These are phyloP conservation scores for Ceratobasidium sp. DNA, from an alignment of 1,284 basidiomycete species.

Conservation along the genomic window DNA sequence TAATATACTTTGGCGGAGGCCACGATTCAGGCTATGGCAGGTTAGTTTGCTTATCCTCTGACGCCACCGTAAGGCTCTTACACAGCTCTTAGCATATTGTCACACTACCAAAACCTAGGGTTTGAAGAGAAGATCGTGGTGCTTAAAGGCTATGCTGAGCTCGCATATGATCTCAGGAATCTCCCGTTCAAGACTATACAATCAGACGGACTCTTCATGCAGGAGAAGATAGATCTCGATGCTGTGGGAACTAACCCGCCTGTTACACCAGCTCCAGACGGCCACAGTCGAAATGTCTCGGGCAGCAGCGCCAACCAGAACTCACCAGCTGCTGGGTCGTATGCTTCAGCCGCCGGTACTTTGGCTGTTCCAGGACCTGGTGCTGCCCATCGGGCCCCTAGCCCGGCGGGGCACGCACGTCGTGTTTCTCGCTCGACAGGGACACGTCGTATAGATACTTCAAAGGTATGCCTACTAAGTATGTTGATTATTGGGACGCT, in stretches of 20 bases:
- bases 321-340: background rate
- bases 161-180: conserved; percentile 37
- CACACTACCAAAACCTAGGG: conserved; percentile 35
- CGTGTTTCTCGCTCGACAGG: background rate
- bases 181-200: conserved; percentile 16
- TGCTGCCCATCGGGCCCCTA: conserved; percentile 4
- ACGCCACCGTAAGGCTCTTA: background rate
- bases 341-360: conserved; percentile 29
- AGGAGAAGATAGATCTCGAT: conserved; percentile 28
- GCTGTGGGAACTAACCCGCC: background rate
- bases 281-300: background rate
- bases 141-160: conserved; percentile 32
- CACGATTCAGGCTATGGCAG: conserved; percentile 39
- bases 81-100: background rate
- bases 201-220: conserved; percentile 30
- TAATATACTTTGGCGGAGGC: conserved; percentile 36
- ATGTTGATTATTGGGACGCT: background rate
- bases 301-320: background rate
- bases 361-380: background rate
- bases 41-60: background rate
- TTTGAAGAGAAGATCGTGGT: conserved; percentile 37
- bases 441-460: conserved; percentile 28
- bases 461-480: conserved; percentile 11
- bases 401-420: conserved; percentile 8
- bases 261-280: background rate